Base-by-base conservation (phyloP, 2,329 filamentous ascomycete species). In the Sporothrix protearum region DNA sequence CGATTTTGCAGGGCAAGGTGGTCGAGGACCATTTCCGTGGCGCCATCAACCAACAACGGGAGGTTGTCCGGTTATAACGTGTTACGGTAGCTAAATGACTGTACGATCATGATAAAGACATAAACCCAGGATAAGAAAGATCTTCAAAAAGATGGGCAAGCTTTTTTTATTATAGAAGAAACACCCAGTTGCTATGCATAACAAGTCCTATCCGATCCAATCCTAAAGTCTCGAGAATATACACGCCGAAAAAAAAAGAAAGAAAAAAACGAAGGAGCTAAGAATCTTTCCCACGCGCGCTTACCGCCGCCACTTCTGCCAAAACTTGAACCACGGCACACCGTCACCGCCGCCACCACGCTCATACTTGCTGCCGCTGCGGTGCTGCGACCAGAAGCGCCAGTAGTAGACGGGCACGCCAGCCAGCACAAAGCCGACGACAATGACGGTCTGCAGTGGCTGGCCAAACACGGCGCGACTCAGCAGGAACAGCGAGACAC, bases 351-450 rank as follows among this genome's bases (percentile, higher is more conserved):
- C 77, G 49, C 80, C 77, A 16, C 73, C 76, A 3, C 73, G 75
- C 74, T 83, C 83, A 72, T 83, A 81, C 76, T 83, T 84, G 10
- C 80, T 78, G 33, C 84, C 79, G 75, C 82, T 80, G 63, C 74
- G 85, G 28, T 90, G 86, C 71, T 51, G 59, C 71, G 45, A 53
- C 68, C 89, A 88, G 63, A 97, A 90, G 75, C 93, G 87, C 89
- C 91, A 97, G 79, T 92, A 97, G 81, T 95, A 99, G 36, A 98
- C 88, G 0, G 94, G 92, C 49, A 98, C 84, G 0, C 96, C 96
- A 0, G 89, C 90, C 4, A 91, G 84, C 73, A 97, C 92, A 77
- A 98, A 99, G 0, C 84, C 90, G 6, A 97, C 84, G 8, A 99
- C 96, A 28, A 95, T 88, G 30, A 97, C 79, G 0, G 95, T 97